Conservation (phyloP, 108 stramenopile genomes). For the Skeletonema marinoi region DNA sequence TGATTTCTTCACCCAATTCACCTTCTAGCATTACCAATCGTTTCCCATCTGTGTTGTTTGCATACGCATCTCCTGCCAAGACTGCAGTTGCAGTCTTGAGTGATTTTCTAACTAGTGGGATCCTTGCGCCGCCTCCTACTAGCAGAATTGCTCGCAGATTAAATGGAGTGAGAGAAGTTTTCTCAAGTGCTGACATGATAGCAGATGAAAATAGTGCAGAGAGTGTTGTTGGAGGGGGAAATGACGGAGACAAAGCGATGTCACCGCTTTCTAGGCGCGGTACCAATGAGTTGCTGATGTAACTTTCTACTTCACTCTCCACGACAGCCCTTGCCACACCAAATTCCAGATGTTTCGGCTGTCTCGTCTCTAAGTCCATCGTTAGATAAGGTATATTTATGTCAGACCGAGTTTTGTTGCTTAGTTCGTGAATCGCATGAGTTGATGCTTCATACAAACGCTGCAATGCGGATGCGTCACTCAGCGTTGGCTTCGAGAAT, state of each 20-base stretch:
- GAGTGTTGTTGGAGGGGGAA: constrained; percentile 64
- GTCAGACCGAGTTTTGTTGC: constrained; percentile 52
- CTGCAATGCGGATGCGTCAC: constrained; percentile 41
- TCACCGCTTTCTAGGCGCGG: constrained; percentile 17
- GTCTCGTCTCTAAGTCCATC: constrained; percentile 48
- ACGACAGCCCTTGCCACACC: constrained; percentile 66
- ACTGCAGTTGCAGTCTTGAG: constrained; percentile 25
- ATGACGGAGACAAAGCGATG: constrained; percentile 46
- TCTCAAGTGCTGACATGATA: constrained; percentile 64
- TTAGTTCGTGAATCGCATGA: constrained; percentile 61
- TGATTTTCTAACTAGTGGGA: constrained; percentile 20
- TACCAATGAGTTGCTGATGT: constrained; percentile 31
- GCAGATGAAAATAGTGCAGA: constrained; percentile 58
- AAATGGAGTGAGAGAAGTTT: constrained; percentile 47
- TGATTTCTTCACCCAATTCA: constrained; percentile 43
- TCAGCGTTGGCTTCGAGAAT: constrained; percentile 21
- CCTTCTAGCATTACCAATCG: constrained; percentile 38
- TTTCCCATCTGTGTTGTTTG: not conserved
- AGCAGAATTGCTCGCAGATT: constrained; percentile 58
- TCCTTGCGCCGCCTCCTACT: constrained; percentile 58
- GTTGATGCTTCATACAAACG: constrained; percentile 44
- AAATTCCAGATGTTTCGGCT: constrained; percentile 64
- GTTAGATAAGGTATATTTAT: constrained; percentile 80
- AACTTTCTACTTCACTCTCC: constrained; percentile 55
- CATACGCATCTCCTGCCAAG: constrained; percentile 33